A percentile compares a stretch with the other conserved stretches of the same genome.
Evolutionary conservation across 169 alveolate species (phyloP).

Genomic region (Plasmodium fragile): DNA sequence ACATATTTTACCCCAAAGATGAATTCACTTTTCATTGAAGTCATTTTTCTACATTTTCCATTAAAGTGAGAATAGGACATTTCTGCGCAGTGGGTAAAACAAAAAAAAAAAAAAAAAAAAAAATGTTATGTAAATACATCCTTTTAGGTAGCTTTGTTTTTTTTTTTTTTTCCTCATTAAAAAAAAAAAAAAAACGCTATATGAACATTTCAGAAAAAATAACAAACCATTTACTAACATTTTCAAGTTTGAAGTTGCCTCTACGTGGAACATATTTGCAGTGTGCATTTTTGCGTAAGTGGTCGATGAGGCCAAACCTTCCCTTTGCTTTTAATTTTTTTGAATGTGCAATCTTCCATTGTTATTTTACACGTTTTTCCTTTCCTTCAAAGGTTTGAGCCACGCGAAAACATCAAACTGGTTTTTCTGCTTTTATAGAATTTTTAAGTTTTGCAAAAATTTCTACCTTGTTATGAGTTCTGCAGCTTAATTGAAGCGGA

Average conservation of each 20-base stretch:
- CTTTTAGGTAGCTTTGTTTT: constrained; percentile 15
- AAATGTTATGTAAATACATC: constrained; percentile 53
- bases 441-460: constrained; percentile 18
- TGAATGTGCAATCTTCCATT: neutral
- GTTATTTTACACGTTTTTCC: neutral
- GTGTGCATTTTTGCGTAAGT: neutral
- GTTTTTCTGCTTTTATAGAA: constrained; percentile 17
- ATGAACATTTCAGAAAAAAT: neutral
- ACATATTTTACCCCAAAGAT: neutral
- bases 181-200: constrained; percentile 8
- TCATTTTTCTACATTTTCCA: neutral
- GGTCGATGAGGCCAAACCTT: neutral
- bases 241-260: neutral
- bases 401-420: neutral
- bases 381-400: neutral
- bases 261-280: neutral
- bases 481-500: neutral
- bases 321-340: neutral
- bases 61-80: neutral
- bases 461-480: neutral
- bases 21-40: neutral
- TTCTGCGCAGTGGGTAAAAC: neutral
- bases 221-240: neutral
- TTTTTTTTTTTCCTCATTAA: constrained; percentile 20
- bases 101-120: constrained; percentile 41